Evolutionary conservation across 331 rosid genomes (phyloP).

Genomic region (Malus hybrid): DNA sequence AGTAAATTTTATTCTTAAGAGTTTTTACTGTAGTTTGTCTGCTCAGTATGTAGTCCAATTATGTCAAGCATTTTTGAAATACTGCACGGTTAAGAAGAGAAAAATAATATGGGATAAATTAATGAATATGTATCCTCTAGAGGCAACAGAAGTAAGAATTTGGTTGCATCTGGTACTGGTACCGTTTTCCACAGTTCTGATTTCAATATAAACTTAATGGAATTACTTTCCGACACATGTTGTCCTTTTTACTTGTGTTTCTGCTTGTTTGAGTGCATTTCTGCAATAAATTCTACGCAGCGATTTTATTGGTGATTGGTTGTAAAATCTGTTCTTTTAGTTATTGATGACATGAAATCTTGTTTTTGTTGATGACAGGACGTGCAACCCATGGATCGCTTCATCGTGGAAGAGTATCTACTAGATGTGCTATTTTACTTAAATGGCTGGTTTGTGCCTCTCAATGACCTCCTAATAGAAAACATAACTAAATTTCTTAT

Average conservation of each 20-base stretch:
- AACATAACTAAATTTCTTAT: not conserved
- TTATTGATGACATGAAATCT: not conserved
- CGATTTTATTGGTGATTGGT: not conserved
- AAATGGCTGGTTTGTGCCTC: slow-evolving; percentile 90
- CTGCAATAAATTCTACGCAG: not conserved
- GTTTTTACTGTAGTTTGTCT: not conserved
- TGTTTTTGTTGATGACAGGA: slow-evolving; percentile 45
- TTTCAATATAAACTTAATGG: not conserved
- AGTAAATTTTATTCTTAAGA: not conserved
- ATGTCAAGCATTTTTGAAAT: not conserved
- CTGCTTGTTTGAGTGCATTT: not conserved
- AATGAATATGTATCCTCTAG: not conserved
- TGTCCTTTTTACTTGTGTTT: not conserved
- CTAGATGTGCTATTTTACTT: slow-evolving; percentile 91
- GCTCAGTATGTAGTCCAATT: not conserved
- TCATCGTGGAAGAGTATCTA: slow-evolving; percentile 93
- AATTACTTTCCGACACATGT: not conserved
- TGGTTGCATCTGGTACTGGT: not conserved
- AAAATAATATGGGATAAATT: not conserved
- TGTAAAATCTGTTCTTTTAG: not conserved
- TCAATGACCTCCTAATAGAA: not conserved
- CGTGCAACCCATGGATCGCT: slow-evolving; percentile 81
- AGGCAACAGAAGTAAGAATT: not conserved
- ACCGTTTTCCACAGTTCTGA: not conserved
- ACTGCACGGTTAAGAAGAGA: not conserved